A percentile compares a stretch with the other conserved stretches of the same genome.
These are phyloP conservation scores for Eucalyptus viminalis DNA, from an alignment of 345 rosid species.

Conservation along the genomic window DNA sequence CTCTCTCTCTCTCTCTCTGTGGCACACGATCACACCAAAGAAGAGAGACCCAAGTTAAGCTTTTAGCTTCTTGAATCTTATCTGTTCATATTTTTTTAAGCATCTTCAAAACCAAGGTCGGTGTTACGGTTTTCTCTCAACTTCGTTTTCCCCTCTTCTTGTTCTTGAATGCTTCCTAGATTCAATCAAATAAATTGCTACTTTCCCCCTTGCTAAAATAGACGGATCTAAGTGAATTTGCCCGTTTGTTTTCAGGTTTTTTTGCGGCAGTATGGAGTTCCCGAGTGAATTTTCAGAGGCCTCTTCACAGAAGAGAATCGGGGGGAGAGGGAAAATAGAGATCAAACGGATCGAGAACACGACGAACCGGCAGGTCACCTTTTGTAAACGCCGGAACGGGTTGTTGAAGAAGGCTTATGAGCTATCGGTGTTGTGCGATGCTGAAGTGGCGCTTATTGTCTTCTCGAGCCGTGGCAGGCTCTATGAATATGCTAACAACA, in stretches of 20 bases:
- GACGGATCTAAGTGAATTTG: background rate
- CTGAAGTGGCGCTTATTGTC: slow-evolving; percentile 72
- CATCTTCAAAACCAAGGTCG: background rate
- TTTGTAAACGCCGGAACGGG: slow-evolving; percentile 80
- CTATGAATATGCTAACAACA: slow-evolving; percentile 79
- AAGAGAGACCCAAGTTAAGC: background rate
- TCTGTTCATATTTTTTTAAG: background rate
- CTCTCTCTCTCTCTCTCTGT: background rate
- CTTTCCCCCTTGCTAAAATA: background rate
- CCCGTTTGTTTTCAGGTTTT: background rate
- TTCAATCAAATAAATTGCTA: background rate
- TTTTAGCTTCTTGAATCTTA: background rate
- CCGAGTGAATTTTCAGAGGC: slow-evolving; percentile 33
- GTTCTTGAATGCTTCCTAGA: background rate
- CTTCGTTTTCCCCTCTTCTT: background rate
- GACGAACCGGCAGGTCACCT: slow-evolving; percentile 77
- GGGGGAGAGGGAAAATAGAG: slow-evolving; percentile 73
- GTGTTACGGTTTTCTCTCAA: background rate
- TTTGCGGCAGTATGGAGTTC: slow-evolving; percentile 26
- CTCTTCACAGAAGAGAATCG: slow-evolving; percentile 20
- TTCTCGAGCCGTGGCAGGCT: slow-evolving; percentile 89
- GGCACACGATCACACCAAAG: background rate
- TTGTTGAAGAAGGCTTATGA: slow-evolving; percentile 84
- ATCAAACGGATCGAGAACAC: slow-evolving; percentile 77
- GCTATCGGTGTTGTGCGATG: slow-evolving; percentile 72